Percentiles rank a stretch among this genome's conserved stretches.
Evolutionary conservation across 129 eudicot genomes (phyloP).

Genomic region (Artemisia argyi): DNA sequence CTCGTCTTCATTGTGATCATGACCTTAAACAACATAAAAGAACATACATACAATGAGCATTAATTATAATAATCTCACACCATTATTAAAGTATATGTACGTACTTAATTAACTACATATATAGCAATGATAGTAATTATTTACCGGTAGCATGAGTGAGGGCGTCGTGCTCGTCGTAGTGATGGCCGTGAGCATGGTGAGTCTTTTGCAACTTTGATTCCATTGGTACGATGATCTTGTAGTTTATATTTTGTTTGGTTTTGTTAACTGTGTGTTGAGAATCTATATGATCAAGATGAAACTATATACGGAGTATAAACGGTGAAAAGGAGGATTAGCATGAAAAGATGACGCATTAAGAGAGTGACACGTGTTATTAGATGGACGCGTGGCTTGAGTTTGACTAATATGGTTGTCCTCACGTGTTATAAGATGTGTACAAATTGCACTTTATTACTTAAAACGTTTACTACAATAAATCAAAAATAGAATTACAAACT

Average conservation of each 20-base stretch:
- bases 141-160: constrained; percentile 3
- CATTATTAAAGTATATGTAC: too few species aligned
- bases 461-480: too few species aligned
- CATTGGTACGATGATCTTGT: constrained; percentile 16
- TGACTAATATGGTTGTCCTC: too few species aligned
- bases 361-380: constrained; percentile 26
- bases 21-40: constrained; percentile 23
- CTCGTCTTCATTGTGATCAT: constrained; percentile 34
- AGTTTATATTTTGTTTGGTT: neutral
- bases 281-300: constrained; percentile 18
- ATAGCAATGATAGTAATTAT: neutral
- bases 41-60: neutral
- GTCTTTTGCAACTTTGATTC: constrained; percentile 44
- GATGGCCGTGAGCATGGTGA: constrained; percentile 36
- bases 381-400: constrained; percentile 26
- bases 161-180: constrained; percentile 19
- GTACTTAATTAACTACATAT: neutral
- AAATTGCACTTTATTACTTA: too few species aligned
- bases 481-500: too few species aligned
- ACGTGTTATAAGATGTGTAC: too few species aligned
- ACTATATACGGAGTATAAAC: neutral
- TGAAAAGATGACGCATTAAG: constrained; percentile 5
- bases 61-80: neutral
- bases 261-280: neutral
- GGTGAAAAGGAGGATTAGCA: constrained; percentile 2